A percentile compares a stretch with the other conserved stretches of the same genome.
Conservation (phyloP, 768 basidiomycete species). For the Gloeostereum incarnatum region DNA sequence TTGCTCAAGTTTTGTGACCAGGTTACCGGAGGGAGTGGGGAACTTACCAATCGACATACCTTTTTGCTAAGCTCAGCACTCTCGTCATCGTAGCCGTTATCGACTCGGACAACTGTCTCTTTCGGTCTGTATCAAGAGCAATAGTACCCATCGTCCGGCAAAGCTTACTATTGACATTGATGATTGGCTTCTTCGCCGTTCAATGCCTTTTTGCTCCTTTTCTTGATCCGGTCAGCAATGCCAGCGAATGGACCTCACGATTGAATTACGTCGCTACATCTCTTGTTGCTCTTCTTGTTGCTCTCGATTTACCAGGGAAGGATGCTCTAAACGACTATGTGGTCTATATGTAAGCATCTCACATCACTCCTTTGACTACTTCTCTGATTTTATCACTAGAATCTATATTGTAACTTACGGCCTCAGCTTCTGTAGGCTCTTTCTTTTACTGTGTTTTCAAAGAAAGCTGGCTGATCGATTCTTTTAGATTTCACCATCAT, state of each 20-base stretch:
- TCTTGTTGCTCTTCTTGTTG: slow-evolving; percentile 51
- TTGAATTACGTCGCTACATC: slow-evolving; percentile 64
- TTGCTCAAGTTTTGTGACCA: slow-evolving; percentile 15
- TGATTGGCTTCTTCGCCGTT: slow-evolving; percentile 47
- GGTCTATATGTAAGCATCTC: slow-evolving; percentile 48
- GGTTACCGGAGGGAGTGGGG: slow-evolving; percentile 67
- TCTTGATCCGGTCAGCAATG: slow-evolving; percentile 62
- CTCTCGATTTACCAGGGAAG: slow-evolving; percentile 46
- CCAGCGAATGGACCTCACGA: slow-evolving; percentile 66
- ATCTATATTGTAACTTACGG: slow-evolving; percentile 56
- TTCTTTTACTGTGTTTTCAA: not conserved
- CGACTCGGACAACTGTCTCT: slow-evolving; percentile 64
- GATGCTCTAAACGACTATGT: slow-evolving; percentile 51
- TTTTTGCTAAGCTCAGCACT: slow-evolving; percentile 63
- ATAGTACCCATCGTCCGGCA: slow-evolving; percentile 53
- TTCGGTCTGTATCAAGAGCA: slow-evolving; percentile 43
- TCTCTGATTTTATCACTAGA: slow-evolving; percentile 14
- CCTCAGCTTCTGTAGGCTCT: slow-evolving; percentile 46
- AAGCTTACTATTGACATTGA: slow-evolving; percentile 45
- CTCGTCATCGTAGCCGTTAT: slow-evolving; percentile 59
- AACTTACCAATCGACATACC: slow-evolving; percentile 52
- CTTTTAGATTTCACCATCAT: slow-evolving; percentile 55
- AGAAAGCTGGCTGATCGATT: slow-evolving; percentile 6
- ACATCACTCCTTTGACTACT: not conserved
- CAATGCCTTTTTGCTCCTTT: slow-evolving; percentile 60